These are phyloP conservation scores for Hylodesmum podocarpum DNA, from an alignment of 306 rosid species.

Conservation along the genomic window DNA sequence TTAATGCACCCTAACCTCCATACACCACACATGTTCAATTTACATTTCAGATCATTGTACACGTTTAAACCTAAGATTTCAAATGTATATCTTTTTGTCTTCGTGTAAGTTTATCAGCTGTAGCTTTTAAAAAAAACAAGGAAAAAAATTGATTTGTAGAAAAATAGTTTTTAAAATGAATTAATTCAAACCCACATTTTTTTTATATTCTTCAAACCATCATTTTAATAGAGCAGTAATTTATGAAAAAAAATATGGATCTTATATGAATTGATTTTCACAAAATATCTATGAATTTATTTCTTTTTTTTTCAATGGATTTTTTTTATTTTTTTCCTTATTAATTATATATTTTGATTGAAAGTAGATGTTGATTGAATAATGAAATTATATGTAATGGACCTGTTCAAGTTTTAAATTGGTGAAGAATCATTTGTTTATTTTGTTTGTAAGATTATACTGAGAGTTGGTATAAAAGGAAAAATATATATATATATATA, in stretches of 20 bases:
- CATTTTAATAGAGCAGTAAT: not conserved
- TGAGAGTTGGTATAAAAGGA: too few species aligned
- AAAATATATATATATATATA: too few species aligned
- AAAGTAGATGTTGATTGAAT: not conserved
- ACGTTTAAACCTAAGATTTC: not conserved
- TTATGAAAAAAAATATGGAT: not conserved
- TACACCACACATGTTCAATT: slow-evolving; percentile 23
- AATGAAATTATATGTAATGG: too few species aligned
- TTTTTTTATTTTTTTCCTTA: not conserved
- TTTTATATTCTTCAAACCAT: too few species aligned
- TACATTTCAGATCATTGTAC: slow-evolving; percentile 15
- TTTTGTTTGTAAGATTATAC: too few species aligned
- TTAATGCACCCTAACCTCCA: slow-evolving; percentile 38
- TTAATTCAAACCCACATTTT: not conserved
- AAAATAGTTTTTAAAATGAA: not conserved
- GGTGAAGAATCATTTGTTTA: too few species aligned
- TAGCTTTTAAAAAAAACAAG: too few species aligned
- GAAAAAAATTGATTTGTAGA: too few species aligned
- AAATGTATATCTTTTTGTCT: not conserved
- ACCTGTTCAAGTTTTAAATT: too few species aligned
- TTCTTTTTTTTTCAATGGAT: not conserved
- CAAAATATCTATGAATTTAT: too few species aligned
- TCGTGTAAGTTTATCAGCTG: too few species aligned
- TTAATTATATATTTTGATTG: not conserved
- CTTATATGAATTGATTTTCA: not conserved